phyloP scores from a whole-genome alignment of 129 eudicot genomes.

The Dittrichia graveolens region DNA sequence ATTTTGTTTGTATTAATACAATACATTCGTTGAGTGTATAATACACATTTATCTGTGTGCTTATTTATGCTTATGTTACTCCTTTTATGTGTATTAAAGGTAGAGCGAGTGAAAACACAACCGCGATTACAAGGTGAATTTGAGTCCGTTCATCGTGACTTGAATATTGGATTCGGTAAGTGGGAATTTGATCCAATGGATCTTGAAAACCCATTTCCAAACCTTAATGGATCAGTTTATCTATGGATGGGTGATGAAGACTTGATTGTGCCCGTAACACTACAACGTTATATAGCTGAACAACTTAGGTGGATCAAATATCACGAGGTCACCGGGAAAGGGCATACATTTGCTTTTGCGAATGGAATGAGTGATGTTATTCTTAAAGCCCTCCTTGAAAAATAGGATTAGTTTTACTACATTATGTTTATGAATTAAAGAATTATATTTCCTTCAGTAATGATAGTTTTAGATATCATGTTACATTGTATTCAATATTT shows the following conservation, averaged over 20 bases:
- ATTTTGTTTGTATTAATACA: too few relatives aligned
- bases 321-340: constrained; percentile 61
- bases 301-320: constrained; percentile 64
- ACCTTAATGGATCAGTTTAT: constrained; percentile 53
- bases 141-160: constrained; percentile 66
- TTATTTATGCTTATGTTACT: not conserved
- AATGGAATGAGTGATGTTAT: constrained; percentile 47
- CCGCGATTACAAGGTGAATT: constrained; percentile 65
- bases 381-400: constrained; percentile 42
- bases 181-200: constrained; percentile 87
- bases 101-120: not conserved
- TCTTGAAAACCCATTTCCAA: constrained; percentile 46
- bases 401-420: too few relatives aligned
- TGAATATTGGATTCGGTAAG: constrained; percentile 61
- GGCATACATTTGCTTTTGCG: constrained; percentile 54
- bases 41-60: too few relatives aligned
- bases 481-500: too few relatives aligned
- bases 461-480: too few relatives aligned
- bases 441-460: too few relatives aligned
- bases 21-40: too few relatives aligned
- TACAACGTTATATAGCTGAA: constrained; percentile 59
- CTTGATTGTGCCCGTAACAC: constrained; percentile 45
- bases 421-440: too few relatives aligned
- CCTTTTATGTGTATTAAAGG: not conserved
- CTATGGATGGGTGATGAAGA: constrained; percentile 81